phyloP scores from a whole-genome alignment of 768 basidiomycete genomes.

The Xerocomus potaroensis region DNA sequence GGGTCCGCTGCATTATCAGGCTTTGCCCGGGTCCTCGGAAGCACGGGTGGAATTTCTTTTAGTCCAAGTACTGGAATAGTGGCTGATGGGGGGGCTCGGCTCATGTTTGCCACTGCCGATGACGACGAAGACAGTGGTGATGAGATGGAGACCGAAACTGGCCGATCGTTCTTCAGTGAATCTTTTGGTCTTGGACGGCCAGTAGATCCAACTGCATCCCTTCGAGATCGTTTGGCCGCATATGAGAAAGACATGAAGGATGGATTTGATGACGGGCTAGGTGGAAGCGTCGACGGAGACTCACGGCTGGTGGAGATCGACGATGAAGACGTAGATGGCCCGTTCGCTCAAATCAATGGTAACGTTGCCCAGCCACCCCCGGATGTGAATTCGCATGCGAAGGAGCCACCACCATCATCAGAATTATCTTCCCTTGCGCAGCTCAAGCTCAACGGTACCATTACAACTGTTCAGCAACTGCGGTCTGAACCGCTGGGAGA shows the following conservation, averaged over 20 bases:
- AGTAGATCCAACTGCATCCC: conserved; percentile 49
- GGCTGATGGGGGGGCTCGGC: conserved; percentile 39
- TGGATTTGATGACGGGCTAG: conserved; percentile 26
- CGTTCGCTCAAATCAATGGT: conserved; percentile 30
- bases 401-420: conserved; percentile 27
- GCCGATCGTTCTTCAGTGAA: conserved; percentile 47
- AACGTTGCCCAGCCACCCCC: conserved; percentile 31
- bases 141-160: conserved; percentile 34
- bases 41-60: conserved; percentile 63
- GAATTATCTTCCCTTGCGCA: conserved; percentile 47
- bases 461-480: conserved; percentile 45
- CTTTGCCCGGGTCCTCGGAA: conserved; percentile 53
- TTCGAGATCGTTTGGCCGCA: conserved; percentile 61
- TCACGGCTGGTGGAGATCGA: conserved; percentile 29
- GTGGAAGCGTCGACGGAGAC: conserved; percentile 15
- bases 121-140: conserved; percentile 60
- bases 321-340: conserved; percentile 31
- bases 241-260: conserved; percentile 50
- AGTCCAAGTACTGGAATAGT: conserved; percentile 50
- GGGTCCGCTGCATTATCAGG: conserved; percentile 39
- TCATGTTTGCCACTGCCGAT: conserved; percentile 62
- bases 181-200: conserved; percentile 42
- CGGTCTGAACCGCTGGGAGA: conserved; percentile 50
- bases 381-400: conserved; percentile 19
- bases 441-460: conserved; percentile 44